phyloP scores from a whole-genome alignment of 345 rosid species.

The Excoecaria cochinchinensis region DNA sequence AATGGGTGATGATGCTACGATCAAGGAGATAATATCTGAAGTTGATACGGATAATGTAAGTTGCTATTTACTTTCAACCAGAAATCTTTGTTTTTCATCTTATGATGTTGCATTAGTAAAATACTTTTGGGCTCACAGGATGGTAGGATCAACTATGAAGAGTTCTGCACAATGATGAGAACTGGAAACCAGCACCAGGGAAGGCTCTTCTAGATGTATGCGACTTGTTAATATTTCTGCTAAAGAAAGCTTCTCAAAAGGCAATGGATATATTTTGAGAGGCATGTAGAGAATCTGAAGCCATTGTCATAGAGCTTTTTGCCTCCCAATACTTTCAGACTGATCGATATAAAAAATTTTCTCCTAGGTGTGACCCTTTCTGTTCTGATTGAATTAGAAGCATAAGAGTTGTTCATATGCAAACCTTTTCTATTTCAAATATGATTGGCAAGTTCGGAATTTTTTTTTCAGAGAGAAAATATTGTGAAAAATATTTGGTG shows the following conservation, averaged over 20 bases:
- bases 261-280: background rate
- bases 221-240: background rate
- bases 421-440: background rate
- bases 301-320: background rate
- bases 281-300: slow-evolving; percentile 1
- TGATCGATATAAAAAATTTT: background rate
- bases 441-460: background rate
- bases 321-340: background rate
- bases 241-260: background rate
- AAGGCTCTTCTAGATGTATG: slow-evolving; percentile 6
- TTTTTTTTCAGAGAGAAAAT: background rate
- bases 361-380: background rate
- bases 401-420: slow-evolving; percentile 5
- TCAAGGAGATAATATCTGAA: slow-evolving; percentile 33
- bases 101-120: background rate
- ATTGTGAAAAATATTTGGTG: background rate
- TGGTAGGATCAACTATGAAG: slow-evolving; percentile 45
- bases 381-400: background rate
- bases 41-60: slow-evolving; percentile 36
- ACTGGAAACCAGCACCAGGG: slow-evolving; percentile 22
- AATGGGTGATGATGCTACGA: slow-evolving; percentile 37
- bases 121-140: slow-evolving; percentile 24
- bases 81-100: background rate
- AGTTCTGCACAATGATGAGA: slow-evolving; percentile 43
- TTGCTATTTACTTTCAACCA: background rate